Conservation (phyloP, 345 rosid species). For the Brassica carinata region DNA sequence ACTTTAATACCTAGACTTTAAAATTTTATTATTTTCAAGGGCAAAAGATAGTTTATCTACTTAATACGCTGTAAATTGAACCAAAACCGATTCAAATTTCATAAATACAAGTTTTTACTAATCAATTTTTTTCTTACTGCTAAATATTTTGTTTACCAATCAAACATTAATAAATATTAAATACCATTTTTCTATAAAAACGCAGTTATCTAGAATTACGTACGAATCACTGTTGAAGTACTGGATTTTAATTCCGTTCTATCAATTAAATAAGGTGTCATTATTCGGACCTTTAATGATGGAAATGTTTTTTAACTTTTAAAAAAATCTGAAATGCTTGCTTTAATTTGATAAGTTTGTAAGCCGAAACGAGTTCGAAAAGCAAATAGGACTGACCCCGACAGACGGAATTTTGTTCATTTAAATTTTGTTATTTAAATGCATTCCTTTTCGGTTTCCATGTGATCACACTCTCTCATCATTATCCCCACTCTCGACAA, state of each 20-base stretch:
- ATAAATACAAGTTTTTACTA: neutral
- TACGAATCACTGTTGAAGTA: neutral
- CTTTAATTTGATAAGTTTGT: neutral
- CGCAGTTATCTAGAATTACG: neutral
- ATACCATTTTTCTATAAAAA: neutral
- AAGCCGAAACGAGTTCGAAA: neutral
- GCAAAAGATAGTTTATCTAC: neutral
- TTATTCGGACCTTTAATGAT: neutral
- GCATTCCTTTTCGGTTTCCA: constrained; percentile 6
- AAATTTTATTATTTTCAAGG: neutral
- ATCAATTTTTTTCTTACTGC: neutral
- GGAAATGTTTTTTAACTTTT: neutral
- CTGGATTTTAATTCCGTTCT: neutral
- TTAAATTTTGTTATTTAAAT: neutral
- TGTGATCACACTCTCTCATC: constrained; percentile 20
- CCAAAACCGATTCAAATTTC: too few relatives aligned
- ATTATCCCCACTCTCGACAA: neutral
- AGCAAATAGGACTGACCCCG: neutral
- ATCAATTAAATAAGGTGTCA: neutral
- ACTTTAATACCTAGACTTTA: neutral
- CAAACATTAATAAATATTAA: neutral
- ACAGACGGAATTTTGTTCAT: neutral
- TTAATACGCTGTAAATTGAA: neutral
- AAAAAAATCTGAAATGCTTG: neutral
- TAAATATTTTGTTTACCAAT: neutral